Conservation (phyloP, 2,329 filamentous ascomycete genomes). For the Arachnomyces sp. region DNA sequence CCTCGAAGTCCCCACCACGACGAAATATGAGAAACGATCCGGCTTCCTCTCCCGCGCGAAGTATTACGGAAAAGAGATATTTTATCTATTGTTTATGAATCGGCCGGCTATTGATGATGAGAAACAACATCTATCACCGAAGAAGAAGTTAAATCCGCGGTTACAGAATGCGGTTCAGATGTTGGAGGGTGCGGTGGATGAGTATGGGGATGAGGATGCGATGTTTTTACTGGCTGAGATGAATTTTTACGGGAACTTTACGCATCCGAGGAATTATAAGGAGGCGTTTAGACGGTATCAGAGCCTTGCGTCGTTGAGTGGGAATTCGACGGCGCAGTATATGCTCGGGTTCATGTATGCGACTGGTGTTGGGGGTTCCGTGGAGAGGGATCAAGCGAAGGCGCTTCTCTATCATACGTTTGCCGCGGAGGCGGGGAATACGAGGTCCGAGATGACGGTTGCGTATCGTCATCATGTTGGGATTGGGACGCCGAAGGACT, state of each 20-base stretch:
- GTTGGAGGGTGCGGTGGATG: constrained; percentile 50
- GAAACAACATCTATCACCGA: constrained; percentile 15
- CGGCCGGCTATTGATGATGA: constrained; percentile 42
- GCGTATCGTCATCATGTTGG: constrained; percentile 79
- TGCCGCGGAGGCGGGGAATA: constrained; percentile 74
- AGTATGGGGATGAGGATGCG: constrained; percentile 59
- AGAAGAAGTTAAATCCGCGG: constrained; percentile 25
- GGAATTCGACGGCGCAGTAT: constrained; percentile 87
- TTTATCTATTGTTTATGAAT: constrained; percentile 59
- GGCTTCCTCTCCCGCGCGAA: constrained; percentile 49
- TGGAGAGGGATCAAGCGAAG: constrained; percentile 79
- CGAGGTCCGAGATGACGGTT: constrained; percentile 84
- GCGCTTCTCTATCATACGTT: constrained; percentile 92
- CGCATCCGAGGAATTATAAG: constrained; percentile 71
- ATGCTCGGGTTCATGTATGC: constrained; percentile 96
- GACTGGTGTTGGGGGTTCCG: constrained; percentile 74
- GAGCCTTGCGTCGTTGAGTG: constrained; percentile 63
- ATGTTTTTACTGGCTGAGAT: constrained; percentile 85
- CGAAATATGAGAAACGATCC: constrained; percentile 40
- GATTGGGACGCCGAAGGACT: constrained; percentile 76
- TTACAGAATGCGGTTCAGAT: constrained; percentile 52
- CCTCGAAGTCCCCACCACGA: constrained; percentile 8
- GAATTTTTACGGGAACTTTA: constrained; percentile 94
- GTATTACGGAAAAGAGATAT: constrained; percentile 55
- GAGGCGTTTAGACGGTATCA: constrained; percentile 75